Conservation (phyloP, 148 eudicot genomes). For the Camellia japonica region DNA sequence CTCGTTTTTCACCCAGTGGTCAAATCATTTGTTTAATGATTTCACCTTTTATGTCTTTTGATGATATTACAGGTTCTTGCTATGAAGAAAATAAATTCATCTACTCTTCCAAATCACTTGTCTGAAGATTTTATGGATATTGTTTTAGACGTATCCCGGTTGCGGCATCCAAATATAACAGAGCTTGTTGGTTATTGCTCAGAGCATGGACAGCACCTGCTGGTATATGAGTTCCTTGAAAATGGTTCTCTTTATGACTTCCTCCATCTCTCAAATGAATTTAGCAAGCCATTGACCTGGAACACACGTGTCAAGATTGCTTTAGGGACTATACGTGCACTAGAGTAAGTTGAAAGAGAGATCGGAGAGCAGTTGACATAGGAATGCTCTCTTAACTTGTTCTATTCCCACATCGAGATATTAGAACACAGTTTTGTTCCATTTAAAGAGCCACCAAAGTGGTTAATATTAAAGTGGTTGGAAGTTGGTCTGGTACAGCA, state of each 20-base stretch:
- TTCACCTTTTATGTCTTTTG: conserved; percentile 10
- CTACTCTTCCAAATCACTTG: conserved; percentile 46
- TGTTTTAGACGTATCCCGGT: conserved; percentile 64
- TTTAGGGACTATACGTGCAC: conserved; percentile 92
- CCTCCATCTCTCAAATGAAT: conserved; percentile 80
- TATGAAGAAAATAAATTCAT: conserved; percentile 82
- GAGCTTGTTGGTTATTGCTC: conserved; percentile 93
- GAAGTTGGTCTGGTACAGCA: too few relatives aligned
- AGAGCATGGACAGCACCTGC: conserved; percentile 89
- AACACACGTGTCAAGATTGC: conserved; percentile 94
- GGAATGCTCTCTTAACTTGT: too few relatives aligned
- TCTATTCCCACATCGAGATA: too few relatives aligned
- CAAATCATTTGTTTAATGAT: not conserved
- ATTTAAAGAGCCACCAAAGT: too few relatives aligned
- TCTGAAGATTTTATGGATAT: conserved; percentile 70
- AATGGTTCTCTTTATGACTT: conserved; percentile 85
- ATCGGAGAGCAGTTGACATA: too few relatives aligned
- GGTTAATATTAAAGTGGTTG: too few relatives aligned
- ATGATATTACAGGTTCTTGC: conserved; percentile 64
- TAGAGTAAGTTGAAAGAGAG: conserved; percentile 66
- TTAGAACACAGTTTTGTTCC: too few relatives aligned
- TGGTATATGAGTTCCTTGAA: conserved; percentile 74
- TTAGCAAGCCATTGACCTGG: conserved; percentile 83
- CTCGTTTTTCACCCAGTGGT: too few relatives aligned
- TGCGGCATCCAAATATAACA: conserved; percentile 78